Percentiles rank a stretch among this genome's conserved stretches.
These are phyloP conservation scores for Marsdenia floribunda DNA, from an alignment of 257 asterid genomes.

Conservation along the genomic window DNA sequence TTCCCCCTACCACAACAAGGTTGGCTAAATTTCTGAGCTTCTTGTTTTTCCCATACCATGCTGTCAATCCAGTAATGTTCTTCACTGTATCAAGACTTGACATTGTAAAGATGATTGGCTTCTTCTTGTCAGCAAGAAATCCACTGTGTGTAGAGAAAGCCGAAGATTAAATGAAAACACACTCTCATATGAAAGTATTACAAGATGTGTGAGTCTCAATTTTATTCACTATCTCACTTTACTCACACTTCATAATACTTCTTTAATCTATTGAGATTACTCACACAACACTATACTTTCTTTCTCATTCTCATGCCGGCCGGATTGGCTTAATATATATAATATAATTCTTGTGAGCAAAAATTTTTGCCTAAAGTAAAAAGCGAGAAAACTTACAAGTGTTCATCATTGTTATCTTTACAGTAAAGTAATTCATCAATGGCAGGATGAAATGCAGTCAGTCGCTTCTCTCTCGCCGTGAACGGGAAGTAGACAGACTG, in stretches of 20 bases:
- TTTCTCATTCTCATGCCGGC: too few species aligned
- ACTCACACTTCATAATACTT: too few species aligned
- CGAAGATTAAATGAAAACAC: too few species aligned
- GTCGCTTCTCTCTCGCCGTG: slow-evolving; percentile 51
- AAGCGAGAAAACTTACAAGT: slow-evolving; percentile 46
- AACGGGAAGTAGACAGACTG: slow-evolving; percentile 71
- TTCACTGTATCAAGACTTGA: slow-evolving; percentile 79
- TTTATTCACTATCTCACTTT: too few species aligned
- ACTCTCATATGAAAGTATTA: too few species aligned
- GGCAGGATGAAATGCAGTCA: slow-evolving; percentile 48
- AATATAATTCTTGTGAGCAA: too few species aligned
- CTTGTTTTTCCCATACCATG: slow-evolving; percentile 72
- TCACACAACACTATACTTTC: too few species aligned
- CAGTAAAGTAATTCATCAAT: slow-evolving; percentile 59
- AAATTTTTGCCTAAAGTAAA: too few species aligned
- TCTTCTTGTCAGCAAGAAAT: slow-evolving; percentile 56
- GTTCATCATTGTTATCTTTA: slow-evolving; percentile 56
- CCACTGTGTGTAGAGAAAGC: slow-evolving; percentile 38
- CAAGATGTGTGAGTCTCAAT: too few species aligned
- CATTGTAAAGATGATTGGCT: slow-evolving; percentile 81
- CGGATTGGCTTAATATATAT: too few species aligned
- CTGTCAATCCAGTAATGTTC: slow-evolving; percentile 73
- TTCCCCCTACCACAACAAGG: slow-evolving; percentile 82
- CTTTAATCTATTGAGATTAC: too few species aligned
- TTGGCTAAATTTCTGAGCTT: slow-evolving; percentile 53